A percentile compares a stretch with the other conserved stretches of the same genome.
Evolutionary conservation across 169 alveolate genomes (phyloP).

Genomic region (Plasmodium vivax): DNA sequence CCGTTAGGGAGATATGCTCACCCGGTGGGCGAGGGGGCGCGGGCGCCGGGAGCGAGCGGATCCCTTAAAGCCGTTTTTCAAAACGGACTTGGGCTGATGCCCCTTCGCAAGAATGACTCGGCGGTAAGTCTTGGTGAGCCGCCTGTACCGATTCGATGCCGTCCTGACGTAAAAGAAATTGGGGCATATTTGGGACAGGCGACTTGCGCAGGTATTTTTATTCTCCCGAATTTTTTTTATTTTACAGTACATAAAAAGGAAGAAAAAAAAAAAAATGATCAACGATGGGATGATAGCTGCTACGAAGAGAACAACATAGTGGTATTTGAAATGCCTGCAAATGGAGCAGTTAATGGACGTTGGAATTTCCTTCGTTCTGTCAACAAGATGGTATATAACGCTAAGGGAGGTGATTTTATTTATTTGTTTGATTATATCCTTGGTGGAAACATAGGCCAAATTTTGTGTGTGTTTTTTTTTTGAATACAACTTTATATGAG

Average conservation of each 20-base stretch:
- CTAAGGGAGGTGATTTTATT: conserved; percentile 13
- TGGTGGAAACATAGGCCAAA: conserved; percentile 2
- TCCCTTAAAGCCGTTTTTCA: background rate
- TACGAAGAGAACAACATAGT: conserved; percentile 36
- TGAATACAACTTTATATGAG: conserved; percentile 51
- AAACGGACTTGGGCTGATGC: background rate
- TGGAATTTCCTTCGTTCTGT: conserved; percentile 31
- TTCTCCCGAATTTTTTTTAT: background rate
- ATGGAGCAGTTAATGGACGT: conserved; percentile 5
- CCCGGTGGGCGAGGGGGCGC: background rate
- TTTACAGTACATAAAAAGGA: conserved; percentile 14
- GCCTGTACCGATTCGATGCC: conserved; percentile 19
- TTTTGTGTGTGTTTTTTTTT: background rate
- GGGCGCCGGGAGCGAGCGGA: background rate
- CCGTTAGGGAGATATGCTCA: background rate
- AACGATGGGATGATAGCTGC: conserved; percentile 59
- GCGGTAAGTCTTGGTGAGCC: background rate
- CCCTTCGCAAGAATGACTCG: background rate
- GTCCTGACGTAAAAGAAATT: conserved; percentile 48
- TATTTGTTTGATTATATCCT: conserved; percentile 24
- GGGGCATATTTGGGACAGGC: conserved; percentile 28
- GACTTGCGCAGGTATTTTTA: background rate
- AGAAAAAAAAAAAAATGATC: conserved; percentile 21
- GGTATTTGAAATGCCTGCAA: conserved; percentile 61
- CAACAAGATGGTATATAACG: conserved; percentile 38